phyloP scores from a whole-genome alignment of 164 flowering plant genomes.

The Stephania japonica region DNA sequence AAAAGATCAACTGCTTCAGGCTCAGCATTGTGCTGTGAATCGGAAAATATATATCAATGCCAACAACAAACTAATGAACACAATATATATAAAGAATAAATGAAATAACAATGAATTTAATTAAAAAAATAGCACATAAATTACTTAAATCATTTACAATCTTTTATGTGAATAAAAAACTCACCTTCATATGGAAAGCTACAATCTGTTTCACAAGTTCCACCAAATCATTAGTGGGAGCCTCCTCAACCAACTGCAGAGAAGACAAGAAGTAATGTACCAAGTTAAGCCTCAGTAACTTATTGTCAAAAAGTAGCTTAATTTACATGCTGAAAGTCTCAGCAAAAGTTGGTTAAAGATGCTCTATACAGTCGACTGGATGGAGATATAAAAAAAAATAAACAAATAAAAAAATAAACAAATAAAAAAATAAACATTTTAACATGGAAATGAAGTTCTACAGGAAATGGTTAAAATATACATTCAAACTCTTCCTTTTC shows the following conservation, averaged over 20 bases:
- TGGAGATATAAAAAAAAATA: background rate
- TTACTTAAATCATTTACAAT: background rate
- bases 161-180: background rate
- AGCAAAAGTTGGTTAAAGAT: background rate
- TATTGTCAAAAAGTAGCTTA: background rate
- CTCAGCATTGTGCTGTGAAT: conserved; percentile 92
- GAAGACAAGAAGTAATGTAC: background rate
- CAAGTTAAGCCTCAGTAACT: background rate
- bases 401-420: background rate
- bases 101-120: background rate
- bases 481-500: background rate
- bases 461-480: background rate
- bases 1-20: conserved; percentile 96
- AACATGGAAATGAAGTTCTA: background rate
- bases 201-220: conserved; percentile 91
- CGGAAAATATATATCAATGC: conserved; percentile 6
- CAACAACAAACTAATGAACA: background rate
- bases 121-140: background rate
- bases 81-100: background rate
- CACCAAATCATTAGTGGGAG: conserved; percentile 76
- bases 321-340: background rate
- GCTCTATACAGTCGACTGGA: background rate
- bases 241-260: conserved; percentile 59
- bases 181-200: conserved; percentile 95
- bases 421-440: background rate